Evolutionary conservation across 129 eudicot genomes (phyloP), one percentile per base, ranked within the genome.

Genomic region (Flaveria linearis): DNA sequence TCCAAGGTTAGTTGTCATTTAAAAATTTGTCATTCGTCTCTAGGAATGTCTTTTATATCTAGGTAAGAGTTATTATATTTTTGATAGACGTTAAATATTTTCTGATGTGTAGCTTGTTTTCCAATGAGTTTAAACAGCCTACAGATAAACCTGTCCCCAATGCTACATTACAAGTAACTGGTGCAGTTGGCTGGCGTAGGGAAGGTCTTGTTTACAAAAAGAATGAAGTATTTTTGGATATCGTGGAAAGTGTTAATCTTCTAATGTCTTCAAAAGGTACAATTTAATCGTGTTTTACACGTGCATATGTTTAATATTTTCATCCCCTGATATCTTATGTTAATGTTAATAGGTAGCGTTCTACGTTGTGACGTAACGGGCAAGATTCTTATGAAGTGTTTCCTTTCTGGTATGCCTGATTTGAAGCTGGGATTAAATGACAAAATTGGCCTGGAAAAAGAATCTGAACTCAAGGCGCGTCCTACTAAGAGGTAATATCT

Each of bases 351-450:
- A 94, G 99, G 99, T 69, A 89, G 99, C n/a, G 99, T 94, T 61
- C 84, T 94, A n/a, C 93, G 97, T 26, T 94, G 99, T 77, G 99
- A 94, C 76, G 99, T 94, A 65, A 94, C 99, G 72, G 99, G 97
- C 20, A 94, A 94, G 84, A 71, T 94, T 86, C 97, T 94, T 33
- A 94, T 94, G 99, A 94, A 94, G 82, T 94, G 99, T 82, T 94
- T 94, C 77, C 99, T 94, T 68, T 85, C 97, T 78, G 99, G 99
- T 76, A 94, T 94, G 99, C 99, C 99, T 66, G 99, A 94, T 87
- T 81, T 94, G 83, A 94, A 94, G 87, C 78, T 94, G 75, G 97
- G 99, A 69, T 86, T 94, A 73, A 94, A 94, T 84, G 99, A 94
- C 87, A 94, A 94, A 86, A 94, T 94, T 68, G 99, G 97, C 30